Percentiles rank a stretch among this genome's conserved stretches.
Conservation (phyloP, 2,329 filamentous ascomycete species). For the Xylaria sp. region DNA sequence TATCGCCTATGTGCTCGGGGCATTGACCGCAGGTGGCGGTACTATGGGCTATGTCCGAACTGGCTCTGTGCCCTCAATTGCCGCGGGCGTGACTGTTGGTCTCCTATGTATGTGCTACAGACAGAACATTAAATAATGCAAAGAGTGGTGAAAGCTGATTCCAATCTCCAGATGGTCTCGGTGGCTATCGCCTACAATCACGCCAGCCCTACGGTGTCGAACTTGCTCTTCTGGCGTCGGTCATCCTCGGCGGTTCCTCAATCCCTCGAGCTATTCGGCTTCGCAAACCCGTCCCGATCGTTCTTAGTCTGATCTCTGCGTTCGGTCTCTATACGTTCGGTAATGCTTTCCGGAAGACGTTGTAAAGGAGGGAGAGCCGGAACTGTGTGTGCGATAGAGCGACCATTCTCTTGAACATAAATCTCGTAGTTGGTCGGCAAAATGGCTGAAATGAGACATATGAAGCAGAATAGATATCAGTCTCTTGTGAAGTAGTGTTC, state of each 20-base stretch:
- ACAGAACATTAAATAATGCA: neutral
- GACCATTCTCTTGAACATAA: slow-evolving; percentile 5
- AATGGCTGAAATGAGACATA: slow-evolving; percentile 1
- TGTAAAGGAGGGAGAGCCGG: slow-evolving; percentile 45
- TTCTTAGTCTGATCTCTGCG: slow-evolving; percentile 79
- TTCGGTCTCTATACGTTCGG: slow-evolving; percentile 86
- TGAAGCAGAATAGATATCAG: slow-evolving; percentile 11
- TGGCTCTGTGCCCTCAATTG: slow-evolving; percentile 85
- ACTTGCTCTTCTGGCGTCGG: slow-evolving; percentile 84
- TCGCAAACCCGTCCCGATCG: slow-evolving; percentile 84
- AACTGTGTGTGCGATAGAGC: slow-evolving; percentile 13
- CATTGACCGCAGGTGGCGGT: slow-evolving; percentile 86
- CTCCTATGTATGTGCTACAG: slow-evolving; percentile 60
- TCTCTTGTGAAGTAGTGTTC: neutral
- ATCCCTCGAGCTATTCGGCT: slow-evolving; percentile 87
- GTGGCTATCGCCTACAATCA: slow-evolving; percentile 81
- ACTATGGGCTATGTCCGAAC: slow-evolving; percentile 87
- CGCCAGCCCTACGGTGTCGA: slow-evolving; percentile 84
- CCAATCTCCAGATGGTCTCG: slow-evolving; percentile 70
- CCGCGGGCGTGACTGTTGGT: slow-evolving; percentile 86
- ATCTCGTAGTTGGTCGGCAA: neutral
- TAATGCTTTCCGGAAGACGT: slow-evolving; percentile 65
- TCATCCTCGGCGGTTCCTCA: slow-evolving; percentile 84
- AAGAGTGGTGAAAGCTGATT: slow-evolving; percentile 28
- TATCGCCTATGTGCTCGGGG: slow-evolving; percentile 81